A percentile compares a stretch with the other conserved stretches of the same genome.
Conservation (phyloP, 495 filamentous ascomycete species). For the Penicillium desertorum region DNA sequence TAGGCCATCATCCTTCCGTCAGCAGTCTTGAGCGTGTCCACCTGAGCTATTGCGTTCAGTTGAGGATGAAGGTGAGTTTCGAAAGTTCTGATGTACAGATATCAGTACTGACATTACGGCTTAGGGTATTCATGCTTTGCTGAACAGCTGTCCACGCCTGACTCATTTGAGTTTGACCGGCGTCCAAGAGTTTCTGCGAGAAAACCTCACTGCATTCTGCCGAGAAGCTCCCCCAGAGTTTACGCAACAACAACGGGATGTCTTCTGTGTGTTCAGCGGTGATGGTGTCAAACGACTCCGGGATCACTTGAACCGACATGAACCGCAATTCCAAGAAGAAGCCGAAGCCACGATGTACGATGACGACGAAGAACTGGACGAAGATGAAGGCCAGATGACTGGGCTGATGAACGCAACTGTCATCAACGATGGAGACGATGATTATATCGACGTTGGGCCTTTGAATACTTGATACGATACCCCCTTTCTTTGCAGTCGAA, state of each 20-base stretch:
- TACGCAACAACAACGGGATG: slow-evolving; percentile 87
- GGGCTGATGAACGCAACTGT: slow-evolving; percentile 55
- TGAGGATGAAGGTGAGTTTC: slow-evolving; percentile 71
- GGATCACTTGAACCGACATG: slow-evolving; percentile 63
- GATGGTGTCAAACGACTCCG: slow-evolving; percentile 77
- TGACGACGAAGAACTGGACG: slow-evolving; percentile 55
- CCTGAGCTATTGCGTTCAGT: slow-evolving; percentile 87
- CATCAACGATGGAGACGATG: slow-evolving; percentile 54
- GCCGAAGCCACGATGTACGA: slow-evolving; percentile 55
- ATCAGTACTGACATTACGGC: slow-evolving; percentile 18
- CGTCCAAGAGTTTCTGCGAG: slow-evolving; percentile 73
- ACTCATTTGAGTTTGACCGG: slow-evolving; percentile 96
- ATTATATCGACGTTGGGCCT: slow-evolving; percentile 47
- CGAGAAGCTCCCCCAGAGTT: slow-evolving; percentile 89
- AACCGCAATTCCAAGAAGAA: slow-evolving; percentile 32
- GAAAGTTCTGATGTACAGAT: not conserved
- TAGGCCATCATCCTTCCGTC: slow-evolving; percentile 48
- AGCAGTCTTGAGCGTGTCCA: slow-evolving; percentile 87
- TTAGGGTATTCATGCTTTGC: slow-evolving; percentile 84
- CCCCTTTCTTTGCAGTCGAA: slow-evolving; percentile 22
- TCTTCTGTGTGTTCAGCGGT: slow-evolving; percentile 97
- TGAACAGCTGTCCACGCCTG: slow-evolving; percentile 87
- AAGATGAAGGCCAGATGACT: slow-evolving; percentile 54
- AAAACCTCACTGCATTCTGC: slow-evolving; percentile 79
- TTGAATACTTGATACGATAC: slow-evolving; percentile 46